phyloP scores from a whole-genome alignment of 1,284 basidiomycete genomes.

The Marasmius sp. region DNA sequence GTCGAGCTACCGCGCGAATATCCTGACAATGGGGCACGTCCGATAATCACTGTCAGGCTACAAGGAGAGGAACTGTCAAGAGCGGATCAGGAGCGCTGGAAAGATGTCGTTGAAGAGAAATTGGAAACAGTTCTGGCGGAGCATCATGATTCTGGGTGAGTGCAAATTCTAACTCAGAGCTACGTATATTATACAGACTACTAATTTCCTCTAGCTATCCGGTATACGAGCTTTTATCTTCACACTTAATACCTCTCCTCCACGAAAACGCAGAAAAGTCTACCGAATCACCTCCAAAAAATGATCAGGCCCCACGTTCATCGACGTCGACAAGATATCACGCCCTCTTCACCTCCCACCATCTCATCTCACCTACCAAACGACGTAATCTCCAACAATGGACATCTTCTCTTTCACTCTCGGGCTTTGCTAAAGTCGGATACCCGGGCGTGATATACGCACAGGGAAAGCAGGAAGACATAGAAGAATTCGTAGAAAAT shows the following conservation, averaged over 20 bases:
- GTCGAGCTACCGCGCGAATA: conserved; percentile 28
- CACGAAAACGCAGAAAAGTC: conserved; percentile 33
- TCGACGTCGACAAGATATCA: conserved; percentile 38
- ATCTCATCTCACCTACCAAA: conserved; percentile 69
- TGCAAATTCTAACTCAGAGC: conserved; percentile 8
- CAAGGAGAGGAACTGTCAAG: conserved; percentile 43
- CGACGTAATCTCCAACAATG: conserved; percentile 62
- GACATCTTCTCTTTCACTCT: conserved; percentile 53
- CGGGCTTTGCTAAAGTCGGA: conserved; percentile 72
- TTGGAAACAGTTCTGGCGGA: conserved; percentile 35
- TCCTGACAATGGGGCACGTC: conserved; percentile 5
- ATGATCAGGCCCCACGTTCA: conserved; percentile 1
- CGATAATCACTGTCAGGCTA: conserved; percentile 34
- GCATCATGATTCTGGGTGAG: conserved; percentile 43
- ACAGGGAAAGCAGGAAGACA: conserved; percentile 48
- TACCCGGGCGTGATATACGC: conserved; percentile 76
- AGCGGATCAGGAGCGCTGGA: conserved; percentile 54
- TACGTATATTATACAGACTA: not conserved
- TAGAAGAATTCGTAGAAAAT: conserved; percentile 65
- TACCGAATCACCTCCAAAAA: not conserved
- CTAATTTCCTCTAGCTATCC: conserved; percentile 46
- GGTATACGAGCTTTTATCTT: conserved; percentile 56
- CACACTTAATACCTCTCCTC: conserved; percentile 58
- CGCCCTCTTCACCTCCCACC: conserved; percentile 71
- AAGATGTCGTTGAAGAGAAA: conserved; percentile 40